phyloP scores from a whole-genome alignment of 2,329 filamentous ascomycete genomes.

The Diplodia seriata region DNA sequence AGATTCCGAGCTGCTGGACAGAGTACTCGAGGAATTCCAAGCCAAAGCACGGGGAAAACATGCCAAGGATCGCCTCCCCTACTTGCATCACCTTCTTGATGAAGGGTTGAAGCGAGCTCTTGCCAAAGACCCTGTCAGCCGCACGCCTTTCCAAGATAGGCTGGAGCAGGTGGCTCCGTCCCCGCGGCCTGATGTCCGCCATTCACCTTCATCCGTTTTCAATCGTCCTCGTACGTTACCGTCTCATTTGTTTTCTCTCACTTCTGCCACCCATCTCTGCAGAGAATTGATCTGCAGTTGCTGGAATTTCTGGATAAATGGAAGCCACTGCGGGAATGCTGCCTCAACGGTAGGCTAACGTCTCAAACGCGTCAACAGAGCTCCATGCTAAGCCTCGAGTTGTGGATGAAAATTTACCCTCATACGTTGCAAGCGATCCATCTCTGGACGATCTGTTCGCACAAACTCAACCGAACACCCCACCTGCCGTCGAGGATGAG shows the following conservation, averaged over 20 bases:
- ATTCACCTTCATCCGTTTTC: conserved; percentile 1
- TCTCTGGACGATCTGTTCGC: background rate
- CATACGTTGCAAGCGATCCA: background rate
- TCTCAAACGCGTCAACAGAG: background rate
- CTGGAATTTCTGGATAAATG: background rate
- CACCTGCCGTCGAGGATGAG: background rate
- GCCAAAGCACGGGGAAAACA: conserved; percentile 29
- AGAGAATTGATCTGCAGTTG: too few relatives aligned
- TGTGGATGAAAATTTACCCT: background rate
- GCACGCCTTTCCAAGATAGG: background rate
- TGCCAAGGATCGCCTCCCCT: conserved; percentile 27
- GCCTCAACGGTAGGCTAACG: background rate
- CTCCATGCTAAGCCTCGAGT: background rate
- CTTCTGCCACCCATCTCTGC: background rate
- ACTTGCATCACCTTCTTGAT: conserved; percentile 36
- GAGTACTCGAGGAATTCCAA: conserved; percentile 37
- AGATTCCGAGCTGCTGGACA: conserved; percentile 33
- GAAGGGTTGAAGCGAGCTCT: background rate
- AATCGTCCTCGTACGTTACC: conserved; percentile 12
- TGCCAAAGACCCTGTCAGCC: background rate
- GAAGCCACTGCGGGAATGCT: too few relatives aligned
- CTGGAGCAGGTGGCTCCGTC: background rate
- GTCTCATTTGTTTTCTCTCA: background rate
- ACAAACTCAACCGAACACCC: background rate
- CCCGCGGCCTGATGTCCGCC: too few relatives aligned